Base-by-base conservation (phyloP, 2,329 filamentous ascomycete genomes). In the Colletotrichum shisoi region DNA sequence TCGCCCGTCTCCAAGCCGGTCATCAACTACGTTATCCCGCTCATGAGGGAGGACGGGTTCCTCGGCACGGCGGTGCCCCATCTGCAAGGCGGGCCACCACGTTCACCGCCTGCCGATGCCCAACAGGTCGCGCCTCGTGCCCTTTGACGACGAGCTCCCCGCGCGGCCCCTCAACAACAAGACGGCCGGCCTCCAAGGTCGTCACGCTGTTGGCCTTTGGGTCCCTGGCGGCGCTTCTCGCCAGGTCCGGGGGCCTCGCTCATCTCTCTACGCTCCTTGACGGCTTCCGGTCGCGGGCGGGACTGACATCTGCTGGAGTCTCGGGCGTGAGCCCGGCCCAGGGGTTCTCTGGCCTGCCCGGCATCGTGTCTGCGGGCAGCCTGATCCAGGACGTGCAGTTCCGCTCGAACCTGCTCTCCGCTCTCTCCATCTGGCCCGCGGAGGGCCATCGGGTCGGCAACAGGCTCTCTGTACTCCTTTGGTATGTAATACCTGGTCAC, bases 111-210 rank as follows among this genome's bases (percentile, higher is more conserved):
- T 66, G 15, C 57, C 62, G 6, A 6, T 62, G 0, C 63, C 57
- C 0, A 45, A 57, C 21, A 24, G 63, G 17, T 27, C 15, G 3
- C 40, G 57, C 2, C 11, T 66, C 9, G 44, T 66, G 0, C 63
- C 63, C 5, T 62, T 56, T 27, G 37, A 66, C 3, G 57, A 62
- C 8, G 63, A 66, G 37, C 63, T 66, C 9, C 57, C 63, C 0
- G 15, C 51, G 8, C 31, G 15, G 9, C 57, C 57, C 1, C 37
- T 66, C 7, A 24, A 40, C 24, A 57, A n/a, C 51, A 61, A 62
- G 21, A 4, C 15, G 1, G 57, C 40, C 15, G 1, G 57, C 40
- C 8, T 56, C 46, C 1, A 53, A 48, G 48, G 40, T 48, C 1
- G 27, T 57, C 3, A 46, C 37, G 7, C 17, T 42, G 3, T 31